Evolutionary conservation across 2,329 filamentous ascomycete genomes (phyloP).

Genomic region (Helotiales sp.): DNA sequence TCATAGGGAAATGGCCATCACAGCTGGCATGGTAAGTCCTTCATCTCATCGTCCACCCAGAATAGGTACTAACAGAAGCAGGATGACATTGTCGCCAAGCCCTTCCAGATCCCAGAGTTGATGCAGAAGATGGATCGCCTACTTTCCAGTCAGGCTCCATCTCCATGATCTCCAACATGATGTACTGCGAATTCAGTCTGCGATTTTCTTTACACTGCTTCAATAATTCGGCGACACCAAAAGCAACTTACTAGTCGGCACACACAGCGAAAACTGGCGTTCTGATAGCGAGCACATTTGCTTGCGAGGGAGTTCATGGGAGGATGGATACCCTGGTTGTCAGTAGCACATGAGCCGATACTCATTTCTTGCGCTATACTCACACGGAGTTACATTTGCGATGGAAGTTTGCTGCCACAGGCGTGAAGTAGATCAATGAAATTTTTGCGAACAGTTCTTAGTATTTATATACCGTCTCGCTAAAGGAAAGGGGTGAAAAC

Average conservation of each 20-base stretch:
- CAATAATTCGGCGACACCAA: not conserved
- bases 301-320: not conserved
- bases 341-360: not conserved
- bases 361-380: not conserved
- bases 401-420: no score
- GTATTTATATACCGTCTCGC: not conserved
- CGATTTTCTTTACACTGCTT: not conserved
- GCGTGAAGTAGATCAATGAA: not conserved
- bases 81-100: conserved; percentile 78
- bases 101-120: conserved; percentile 72
- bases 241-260: not conserved
- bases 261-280: not conserved
- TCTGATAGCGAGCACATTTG: not conserved
- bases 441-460: not conserved
- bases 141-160: not conserved
- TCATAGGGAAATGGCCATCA: conserved; percentile 39
- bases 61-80: conserved; percentile 35
- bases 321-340: not conserved
- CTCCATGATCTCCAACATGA: not conserved
- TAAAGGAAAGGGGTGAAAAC: no score
- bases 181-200: not conserved
- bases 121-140: conserved; percentile 62
- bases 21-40: conserved; percentile 61
- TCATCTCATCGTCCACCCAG: not conserved
- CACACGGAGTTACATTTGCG: not conserved